Evolutionary conservation across 441 rosid species (phyloP).

Genomic region (Brassica hybrid): DNA sequence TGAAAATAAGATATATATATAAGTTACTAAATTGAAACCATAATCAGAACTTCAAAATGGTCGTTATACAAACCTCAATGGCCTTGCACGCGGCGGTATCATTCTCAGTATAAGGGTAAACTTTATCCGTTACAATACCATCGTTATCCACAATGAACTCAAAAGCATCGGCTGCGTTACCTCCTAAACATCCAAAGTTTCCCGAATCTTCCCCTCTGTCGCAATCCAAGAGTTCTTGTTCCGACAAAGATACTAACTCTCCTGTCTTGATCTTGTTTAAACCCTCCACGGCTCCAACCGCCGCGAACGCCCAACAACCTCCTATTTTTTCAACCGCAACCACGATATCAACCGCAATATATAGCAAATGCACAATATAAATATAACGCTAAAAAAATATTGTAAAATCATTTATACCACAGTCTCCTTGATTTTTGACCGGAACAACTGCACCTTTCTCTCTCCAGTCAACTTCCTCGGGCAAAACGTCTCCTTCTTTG

Average conservation of each 20-base stretch:
- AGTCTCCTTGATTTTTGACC: constrained; percentile 59
- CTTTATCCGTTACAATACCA: constrained; percentile 47
- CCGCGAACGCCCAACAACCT: constrained; percentile 68
- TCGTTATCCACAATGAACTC: constrained; percentile 47
- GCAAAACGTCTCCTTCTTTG: constrained; percentile 45
- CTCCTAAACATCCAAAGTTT: constrained; percentile 58
- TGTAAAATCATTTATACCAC: constrained; percentile 41
- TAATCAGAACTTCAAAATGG: background rate
- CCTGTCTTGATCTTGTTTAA: constrained; percentile 58
- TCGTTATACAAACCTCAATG: constrained; percentile 33
- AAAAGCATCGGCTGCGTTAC: constrained; percentile 56
- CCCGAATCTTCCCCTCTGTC: constrained; percentile 37
- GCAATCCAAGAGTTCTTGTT: constrained; percentile 60
- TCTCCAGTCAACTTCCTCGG: constrained; percentile 57
- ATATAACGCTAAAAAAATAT: background rate
- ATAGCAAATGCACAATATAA: background rate
- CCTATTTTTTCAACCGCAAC: constrained; percentile 35
- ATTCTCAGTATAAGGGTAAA: constrained; percentile 50
- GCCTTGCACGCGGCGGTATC: constrained; percentile 42
- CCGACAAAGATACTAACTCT: constrained; percentile 51
- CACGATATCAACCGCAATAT: background rate
- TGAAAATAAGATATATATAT: background rate
- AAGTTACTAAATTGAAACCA: background rate
- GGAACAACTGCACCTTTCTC: constrained; percentile 47
- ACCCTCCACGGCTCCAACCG: constrained; percentile 58